Evolutionary conservation across 2,329 filamentous ascomycete species (phyloP), one percentile per base, ranked within the genome.

Genomic region (Sclerotinia spermophila): DNA sequence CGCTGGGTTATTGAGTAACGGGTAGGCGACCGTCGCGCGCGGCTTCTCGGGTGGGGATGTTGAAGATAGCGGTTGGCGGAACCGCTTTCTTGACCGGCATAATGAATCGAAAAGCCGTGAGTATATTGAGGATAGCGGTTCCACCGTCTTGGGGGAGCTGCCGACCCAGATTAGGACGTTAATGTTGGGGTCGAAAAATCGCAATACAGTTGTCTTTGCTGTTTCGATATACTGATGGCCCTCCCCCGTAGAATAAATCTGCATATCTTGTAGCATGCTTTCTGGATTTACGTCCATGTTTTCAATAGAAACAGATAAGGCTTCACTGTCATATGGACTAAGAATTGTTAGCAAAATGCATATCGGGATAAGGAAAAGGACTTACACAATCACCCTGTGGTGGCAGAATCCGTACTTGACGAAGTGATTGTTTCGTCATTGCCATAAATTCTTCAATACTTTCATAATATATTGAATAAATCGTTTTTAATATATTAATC

Each of bases 91-190:
- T n/a, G n/a, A n/a, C n/a, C n/a, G n/a, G n/a, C n/a, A n/a, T n/a
- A n/a, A n/a, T n/a, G n/a, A n/a, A n/a, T n/a, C n/a, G n/a, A n/a
- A n/a, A n/a, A n/a, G n/a, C n/a, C n/a, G 82, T 84, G 44, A 89
- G 75, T 68, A 89, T 80, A 70, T 88, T 82, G 64, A 88, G 79
- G 17, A 89, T 76, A 0, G 87, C 87, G 13, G 79, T 78, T 3
- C 87, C 87, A 19, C 87, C 87, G 53, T 84, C 84, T 77, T 89
- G 87, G n/a, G n/a, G n/a, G n/a, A n/a, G n/a, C n/a, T n/a, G 0
- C 86, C 86, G 0, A 81, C 85, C 87, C 87, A 89, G 0, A 89
- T 74, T 0, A 89, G 76, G 0, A 85, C 82, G 40, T 81, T 82
- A 70, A 89, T 82, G 69, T 84, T 84, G 1, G 79, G 73, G 68